Evolutionary conservation across 495 filamentous ascomycete species (phyloP).

Genomic region (Cryomyces antarcticus): DNA sequence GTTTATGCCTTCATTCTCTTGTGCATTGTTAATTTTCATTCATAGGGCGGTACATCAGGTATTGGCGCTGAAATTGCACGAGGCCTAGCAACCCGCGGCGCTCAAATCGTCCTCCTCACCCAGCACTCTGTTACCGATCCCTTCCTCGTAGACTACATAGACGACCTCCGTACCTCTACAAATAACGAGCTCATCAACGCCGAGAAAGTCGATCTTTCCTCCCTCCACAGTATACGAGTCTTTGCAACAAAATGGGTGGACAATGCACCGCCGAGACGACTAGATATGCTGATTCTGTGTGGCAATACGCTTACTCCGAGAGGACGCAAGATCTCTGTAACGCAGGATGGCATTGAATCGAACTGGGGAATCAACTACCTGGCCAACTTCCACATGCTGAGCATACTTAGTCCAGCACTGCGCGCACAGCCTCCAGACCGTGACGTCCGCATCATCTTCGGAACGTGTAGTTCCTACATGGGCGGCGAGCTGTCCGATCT

Average conservation of each 20-base stretch:
- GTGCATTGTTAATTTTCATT: constrained; percentile 2
- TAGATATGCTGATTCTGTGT: constrained; percentile 85
- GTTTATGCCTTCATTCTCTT: background rate
- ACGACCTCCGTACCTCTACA: constrained; percentile 63
- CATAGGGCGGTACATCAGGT: constrained; percentile 70
- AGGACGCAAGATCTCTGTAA: constrained; percentile 27
- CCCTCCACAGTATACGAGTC: constrained; percentile 65
- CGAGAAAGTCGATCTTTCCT: constrained; percentile 78
- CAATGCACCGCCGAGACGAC: constrained; percentile 72
- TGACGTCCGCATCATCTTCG: constrained; percentile 73
- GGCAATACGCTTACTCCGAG: constrained; percentile 53
- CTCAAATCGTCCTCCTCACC: constrained; percentile 79
- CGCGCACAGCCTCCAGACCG: constrained; percentile 80
- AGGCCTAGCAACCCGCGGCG: constrained; percentile 61
- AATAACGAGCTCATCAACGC: constrained; percentile 82
- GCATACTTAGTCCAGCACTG: constrained; percentile 72
- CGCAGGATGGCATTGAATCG: constrained; percentile 61
- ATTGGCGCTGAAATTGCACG: constrained; percentile 61
- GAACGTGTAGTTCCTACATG: constrained; percentile 75
- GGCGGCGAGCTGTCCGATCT: constrained; percentile 37
- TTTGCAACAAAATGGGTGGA: constrained; percentile 99
- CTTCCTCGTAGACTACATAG: constrained; percentile 81
- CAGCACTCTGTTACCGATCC: constrained; percentile 59
- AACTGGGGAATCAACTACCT: constrained; percentile 93
- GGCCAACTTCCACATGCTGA: constrained; percentile 83